Evolutionary conservation across 768 basidiomycete species (phyloP).

Genomic region (Phanerochaete sordida): DNA sequence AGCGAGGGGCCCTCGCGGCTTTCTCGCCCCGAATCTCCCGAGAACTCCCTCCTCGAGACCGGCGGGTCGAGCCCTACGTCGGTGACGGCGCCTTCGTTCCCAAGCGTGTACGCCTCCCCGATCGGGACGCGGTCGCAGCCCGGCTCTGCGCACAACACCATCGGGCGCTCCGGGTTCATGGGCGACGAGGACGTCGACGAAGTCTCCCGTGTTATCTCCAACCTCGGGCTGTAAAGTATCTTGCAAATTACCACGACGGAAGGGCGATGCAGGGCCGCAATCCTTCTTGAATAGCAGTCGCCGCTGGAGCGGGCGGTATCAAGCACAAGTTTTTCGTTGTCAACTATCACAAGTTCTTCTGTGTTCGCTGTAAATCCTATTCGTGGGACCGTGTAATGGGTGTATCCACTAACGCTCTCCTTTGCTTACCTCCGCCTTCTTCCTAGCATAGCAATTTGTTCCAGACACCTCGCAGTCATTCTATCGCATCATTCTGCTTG

Average conservation of each 20-base stretch:
- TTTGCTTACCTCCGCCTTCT: constrained; percentile 7
- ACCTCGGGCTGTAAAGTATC: constrained; percentile 41
- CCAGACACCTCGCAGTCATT: constrained; percentile 9
- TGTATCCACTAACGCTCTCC: constrained; percentile 14
- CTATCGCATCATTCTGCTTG: constrained; percentile 9
- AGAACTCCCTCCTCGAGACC: constrained; percentile 71
- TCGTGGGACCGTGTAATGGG: constrained; percentile 13
- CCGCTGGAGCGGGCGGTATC: neutral
- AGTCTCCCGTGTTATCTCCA: constrained; percentile 23
- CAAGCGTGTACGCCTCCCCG: constrained; percentile 77
- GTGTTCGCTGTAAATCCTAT: constrained; percentile 5
- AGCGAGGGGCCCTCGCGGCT: constrained; percentile 64
- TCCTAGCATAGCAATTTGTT: constrained; percentile 6
- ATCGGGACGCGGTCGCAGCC: constrained; percentile 36
- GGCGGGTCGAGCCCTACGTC: constrained; percentile 79
- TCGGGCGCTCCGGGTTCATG: constrained; percentile 24
- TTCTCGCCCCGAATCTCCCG: constrained; percentile 75
- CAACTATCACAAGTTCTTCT: neutral
- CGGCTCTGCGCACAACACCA: constrained; percentile 23
- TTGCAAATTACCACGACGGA: neutral
- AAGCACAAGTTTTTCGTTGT: constrained; percentile 5
- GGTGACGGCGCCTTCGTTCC: constrained; percentile 75
- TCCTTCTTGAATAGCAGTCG: neutral
- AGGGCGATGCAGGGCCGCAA: neutral
- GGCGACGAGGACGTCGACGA: constrained; percentile 25